Percentiles rank a stretch among this genome's conserved stretches.
Evolutionary conservation across 176 grass and related monocot species (phyloP).

Genomic region (Ampelocalamus luodianensis): DNA sequence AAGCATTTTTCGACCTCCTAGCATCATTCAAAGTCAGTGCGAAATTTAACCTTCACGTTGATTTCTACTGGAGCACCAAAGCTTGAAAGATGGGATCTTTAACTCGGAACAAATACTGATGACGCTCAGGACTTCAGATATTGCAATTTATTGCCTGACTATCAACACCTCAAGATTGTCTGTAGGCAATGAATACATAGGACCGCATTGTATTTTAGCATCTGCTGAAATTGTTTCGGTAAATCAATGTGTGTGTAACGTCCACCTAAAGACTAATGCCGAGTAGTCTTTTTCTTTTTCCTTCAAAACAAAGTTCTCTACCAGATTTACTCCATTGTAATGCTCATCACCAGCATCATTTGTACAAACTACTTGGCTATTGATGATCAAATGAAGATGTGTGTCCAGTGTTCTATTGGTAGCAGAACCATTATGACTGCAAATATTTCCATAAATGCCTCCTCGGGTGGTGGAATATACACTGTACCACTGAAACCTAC

Average conservation of each 20-base stretch:
- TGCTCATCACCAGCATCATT: slow-evolving; percentile 16
- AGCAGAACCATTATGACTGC: slow-evolving; percentile 18
- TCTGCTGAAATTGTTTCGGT: slow-evolving; percentile 1
- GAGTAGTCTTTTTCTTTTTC: background rate
- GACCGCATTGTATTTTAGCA: slow-evolving; percentile 20
- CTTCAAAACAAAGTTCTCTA: background rate
- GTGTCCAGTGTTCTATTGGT: background rate
- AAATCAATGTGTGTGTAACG: background rate
- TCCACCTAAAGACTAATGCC: background rate
- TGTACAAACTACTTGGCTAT: slow-evolving; percentile 23
- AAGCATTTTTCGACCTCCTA: background rate
- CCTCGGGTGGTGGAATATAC: background rate
- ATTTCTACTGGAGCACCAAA: slow-evolving; percentile 18
- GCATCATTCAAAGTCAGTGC: background rate
- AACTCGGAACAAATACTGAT: background rate
- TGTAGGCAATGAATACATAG: slow-evolving; percentile 23
- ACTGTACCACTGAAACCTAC: slow-evolving; percentile 21
- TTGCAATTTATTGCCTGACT: slow-evolving; percentile 26
- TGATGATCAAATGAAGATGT: background rate
- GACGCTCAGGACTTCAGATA: slow-evolving; percentile 12
- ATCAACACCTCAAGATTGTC: slow-evolving; percentile 13
- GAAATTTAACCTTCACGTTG: slow-evolving; percentile 6
- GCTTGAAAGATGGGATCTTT: background rate
- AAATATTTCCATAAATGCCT: slow-evolving; percentile 18
- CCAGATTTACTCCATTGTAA: background rate